These are phyloP conservation scores for Calonectria honghensis DNA, from an alignment of 2,329 filamentous ascomycete genomes.

Conservation along the genomic window DNA sequence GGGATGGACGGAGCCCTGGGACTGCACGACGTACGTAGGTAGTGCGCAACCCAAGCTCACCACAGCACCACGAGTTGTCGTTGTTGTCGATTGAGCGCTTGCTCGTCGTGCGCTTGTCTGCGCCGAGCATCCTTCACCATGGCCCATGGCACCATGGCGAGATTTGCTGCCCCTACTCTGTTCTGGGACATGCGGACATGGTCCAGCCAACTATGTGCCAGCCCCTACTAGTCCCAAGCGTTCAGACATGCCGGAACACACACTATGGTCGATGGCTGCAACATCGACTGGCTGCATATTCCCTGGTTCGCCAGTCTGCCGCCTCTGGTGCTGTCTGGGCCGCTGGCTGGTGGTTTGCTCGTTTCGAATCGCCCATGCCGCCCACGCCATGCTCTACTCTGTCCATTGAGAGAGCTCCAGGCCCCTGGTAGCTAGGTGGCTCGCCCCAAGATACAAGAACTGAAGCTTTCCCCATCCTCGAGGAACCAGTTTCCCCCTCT, in stretches of 20 bases:
- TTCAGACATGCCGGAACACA: slow-evolving; percentile 34
- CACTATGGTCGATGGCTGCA: slow-evolving; percentile 35
- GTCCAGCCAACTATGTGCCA: slow-evolving; percentile 27
- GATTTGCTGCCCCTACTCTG: slow-evolving; percentile 22
- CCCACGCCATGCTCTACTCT: slow-evolving; percentile 25
- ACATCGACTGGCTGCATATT: slow-evolving; percentile 31
- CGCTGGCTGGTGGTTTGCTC: slow-evolving; percentile 18
- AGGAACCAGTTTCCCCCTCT: slow-evolving; percentile 2
- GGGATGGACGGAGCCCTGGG: slow-evolving; percentile 46
- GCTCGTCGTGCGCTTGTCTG: background rate
- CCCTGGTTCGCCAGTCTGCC: slow-evolving; percentile 38
- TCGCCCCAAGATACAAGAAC: slow-evolving; percentile 39
- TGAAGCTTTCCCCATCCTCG: slow-evolving; percentile 28
- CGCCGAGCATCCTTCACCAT: slow-evolving; percentile 25
- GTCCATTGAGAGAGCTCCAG: slow-evolving; percentile 24
- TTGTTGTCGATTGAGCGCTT: background rate
- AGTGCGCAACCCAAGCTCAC: slow-evolving; percentile 4
- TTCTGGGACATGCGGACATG: slow-evolving; percentile 31
- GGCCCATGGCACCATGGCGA: slow-evolving; percentile 32
- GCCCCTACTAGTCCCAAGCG: slow-evolving; percentile 32
- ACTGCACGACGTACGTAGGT: slow-evolving; percentile 38
- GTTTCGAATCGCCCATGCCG: slow-evolving; percentile 34
- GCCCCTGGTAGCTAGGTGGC: slow-evolving; percentile 18
- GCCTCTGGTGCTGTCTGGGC: slow-evolving; percentile 23
- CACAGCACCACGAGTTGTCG: background rate